These are phyloP conservation scores for Ganoderma lingzhi DNA, from an alignment of 1,284 basidiomycete genomes.

Conservation along the genomic window DNA sequence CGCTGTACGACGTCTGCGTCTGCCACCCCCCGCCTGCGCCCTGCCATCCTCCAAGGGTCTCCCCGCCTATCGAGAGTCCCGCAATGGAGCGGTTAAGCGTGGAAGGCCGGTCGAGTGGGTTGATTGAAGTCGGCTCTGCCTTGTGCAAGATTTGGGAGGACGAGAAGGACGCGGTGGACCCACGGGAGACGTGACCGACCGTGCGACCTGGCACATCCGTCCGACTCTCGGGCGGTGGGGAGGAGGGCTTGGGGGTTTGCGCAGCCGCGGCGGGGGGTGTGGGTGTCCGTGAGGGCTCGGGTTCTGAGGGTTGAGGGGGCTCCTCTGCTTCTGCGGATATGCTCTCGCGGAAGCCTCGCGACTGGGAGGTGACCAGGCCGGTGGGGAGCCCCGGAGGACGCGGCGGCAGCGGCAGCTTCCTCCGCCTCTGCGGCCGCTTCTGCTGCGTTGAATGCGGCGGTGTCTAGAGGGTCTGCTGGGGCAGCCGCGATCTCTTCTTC, in stretches of 20 bases:
- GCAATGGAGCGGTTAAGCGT: slow-evolving; percentile 58
- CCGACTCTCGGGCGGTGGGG: slow-evolving; percentile 29
- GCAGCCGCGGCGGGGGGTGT: slow-evolving; percentile 19
- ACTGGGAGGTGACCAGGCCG: slow-evolving; percentile 9
- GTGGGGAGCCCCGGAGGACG: slow-evolving; percentile 22
- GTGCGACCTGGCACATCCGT: slow-evolving; percentile 33
- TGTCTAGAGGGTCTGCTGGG: slow-evolving; percentile 26
- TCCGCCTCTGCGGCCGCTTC: slow-evolving; percentile 34
- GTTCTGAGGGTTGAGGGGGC: slow-evolving; percentile 35
- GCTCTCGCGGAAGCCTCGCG: slow-evolving; percentile 44
- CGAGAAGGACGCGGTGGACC: slow-evolving; percentile 31
- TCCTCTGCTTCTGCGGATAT: slow-evolving; percentile 37
- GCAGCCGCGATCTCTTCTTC: slow-evolving; percentile 2
- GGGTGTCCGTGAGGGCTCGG: slow-evolving; percentile 39
- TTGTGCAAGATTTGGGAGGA: slow-evolving; percentile 30
- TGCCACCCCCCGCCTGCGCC: slow-evolving; percentile 57
- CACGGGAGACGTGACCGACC: slow-evolving; percentile 34
- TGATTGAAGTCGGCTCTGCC: slow-evolving; percentile 48
- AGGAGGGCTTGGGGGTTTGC: slow-evolving; percentile 28
- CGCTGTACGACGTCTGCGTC: slow-evolving; percentile 39
- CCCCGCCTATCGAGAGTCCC: slow-evolving; percentile 68
- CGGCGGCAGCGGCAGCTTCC: slow-evolving; percentile 26
- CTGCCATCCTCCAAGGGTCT: slow-evolving; percentile 55
- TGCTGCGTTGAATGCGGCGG: slow-evolving; percentile 30
- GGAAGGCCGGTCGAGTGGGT: slow-evolving; percentile 59